Percentiles rank a stretch among this genome's conserved stretches.
Evolutionary conservation across 768 basidiomycete species (phyloP).

Genomic region (Sistotremastrum niveocremeum): DNA sequence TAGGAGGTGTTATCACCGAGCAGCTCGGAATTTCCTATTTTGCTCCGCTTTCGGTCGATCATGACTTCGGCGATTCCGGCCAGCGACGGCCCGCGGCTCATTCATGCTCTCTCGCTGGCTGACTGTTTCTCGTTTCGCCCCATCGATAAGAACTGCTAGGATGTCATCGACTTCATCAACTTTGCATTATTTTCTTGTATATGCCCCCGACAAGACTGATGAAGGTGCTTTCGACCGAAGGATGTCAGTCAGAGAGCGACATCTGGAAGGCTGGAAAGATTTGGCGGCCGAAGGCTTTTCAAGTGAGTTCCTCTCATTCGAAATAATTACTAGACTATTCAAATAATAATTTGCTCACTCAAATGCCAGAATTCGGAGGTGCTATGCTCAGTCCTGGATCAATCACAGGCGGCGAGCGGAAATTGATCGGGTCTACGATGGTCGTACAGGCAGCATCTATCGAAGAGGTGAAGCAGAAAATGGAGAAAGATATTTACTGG

Average conservation of each 20-base stretch:
- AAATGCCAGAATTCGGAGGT: conserved; percentile 38
- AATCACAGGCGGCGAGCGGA: conserved; percentile 30
- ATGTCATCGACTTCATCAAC: background rate
- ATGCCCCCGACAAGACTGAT: conserved; percentile 53
- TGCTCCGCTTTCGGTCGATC: too few species aligned
- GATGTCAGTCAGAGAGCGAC: conserved; percentile 37
- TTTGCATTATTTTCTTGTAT: conserved; percentile 35
- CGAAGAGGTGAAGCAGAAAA: conserved; percentile 27
- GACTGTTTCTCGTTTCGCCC: too few species aligned
- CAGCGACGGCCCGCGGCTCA: too few species aligned
- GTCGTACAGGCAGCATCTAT: conserved; percentile 40
- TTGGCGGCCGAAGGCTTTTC: conserved; percentile 31
- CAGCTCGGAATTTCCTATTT: too few species aligned
- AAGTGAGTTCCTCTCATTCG: conserved; percentile 25
- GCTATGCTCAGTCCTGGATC: conserved; percentile 46
- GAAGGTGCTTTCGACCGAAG: conserved; percentile 43
- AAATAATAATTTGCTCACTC: too few species aligned
- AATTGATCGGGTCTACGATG: conserved; percentile 47
- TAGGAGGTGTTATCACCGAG: too few species aligned
- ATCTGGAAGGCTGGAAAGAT: conserved; percentile 33
- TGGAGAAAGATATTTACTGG: conserved; percentile 33
- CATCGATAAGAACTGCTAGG: background rate
- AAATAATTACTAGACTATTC: too few species aligned
- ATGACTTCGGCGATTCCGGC: too few species aligned
- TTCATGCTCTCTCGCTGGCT: too few species aligned